Evolutionary conservation across 1,284 basidiomycete genomes (phyloP).

Genomic region (Rhodotorula sp.): DNA sequence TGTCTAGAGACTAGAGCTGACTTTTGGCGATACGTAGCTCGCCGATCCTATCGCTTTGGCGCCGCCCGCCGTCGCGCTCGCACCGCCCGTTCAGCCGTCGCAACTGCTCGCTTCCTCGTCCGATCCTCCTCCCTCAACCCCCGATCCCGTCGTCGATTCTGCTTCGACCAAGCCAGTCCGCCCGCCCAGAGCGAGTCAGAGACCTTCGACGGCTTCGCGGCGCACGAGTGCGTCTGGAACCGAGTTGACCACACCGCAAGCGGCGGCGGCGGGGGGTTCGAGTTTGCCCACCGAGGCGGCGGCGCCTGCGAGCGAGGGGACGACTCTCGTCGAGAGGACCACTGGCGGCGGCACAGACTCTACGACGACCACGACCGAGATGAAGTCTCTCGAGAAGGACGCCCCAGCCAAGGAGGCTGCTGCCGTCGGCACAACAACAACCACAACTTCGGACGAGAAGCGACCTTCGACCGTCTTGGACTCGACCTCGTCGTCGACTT

Average conservation of each 20-base stretch:
- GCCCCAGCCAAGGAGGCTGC: background rate
- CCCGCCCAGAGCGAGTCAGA: constrained; percentile 19
- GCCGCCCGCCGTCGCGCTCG: constrained; percentile 6
- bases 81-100: background rate
- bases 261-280: background rate
- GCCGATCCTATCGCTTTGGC: background rate
- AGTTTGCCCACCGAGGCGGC: background rate
- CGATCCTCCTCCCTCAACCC: background rate
- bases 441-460: background rate
- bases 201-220: constrained; percentile 15
- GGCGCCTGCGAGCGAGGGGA: background rate
- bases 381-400: constrained; percentile 6
- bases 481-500: constrained; percentile 1
- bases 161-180: constrained; percentile 7
- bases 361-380: background rate
- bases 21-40: background rate
- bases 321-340: background rate
- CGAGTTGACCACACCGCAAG: background rate
- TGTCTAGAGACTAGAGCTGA: background rate
- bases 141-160: background rate
- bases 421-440: no score
- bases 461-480: background rate
- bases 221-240: background rate
- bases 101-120: background rate
- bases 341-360: background rate